Evolutionary conservation across 2,329 filamentous ascomycete genomes (phyloP), one percentile per base, ranked within the genome.

Genomic region (Helotiales sp.): DNA sequence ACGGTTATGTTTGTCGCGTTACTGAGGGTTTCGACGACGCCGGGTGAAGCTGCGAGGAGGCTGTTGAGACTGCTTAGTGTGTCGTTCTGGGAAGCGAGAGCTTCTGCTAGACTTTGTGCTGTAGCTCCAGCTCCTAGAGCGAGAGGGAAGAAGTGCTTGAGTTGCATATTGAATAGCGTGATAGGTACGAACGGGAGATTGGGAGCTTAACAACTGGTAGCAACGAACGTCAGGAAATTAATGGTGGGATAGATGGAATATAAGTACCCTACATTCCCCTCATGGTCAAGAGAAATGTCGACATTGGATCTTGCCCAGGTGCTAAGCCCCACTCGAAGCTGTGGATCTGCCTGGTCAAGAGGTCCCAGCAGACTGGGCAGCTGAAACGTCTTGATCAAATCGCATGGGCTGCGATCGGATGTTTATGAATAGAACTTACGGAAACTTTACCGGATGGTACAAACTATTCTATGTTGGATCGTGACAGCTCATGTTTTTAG

Each of bases 1-100:
- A 73, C 75, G n/a, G 84, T 86, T 59, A 86, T 75, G 66, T 85
- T 82, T 10, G 65, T 63, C 6, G 76, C 71, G 24, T 61, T 66
- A 31, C 64, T 65, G 24, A 84, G 69, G 5, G 70, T 54, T 10
- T 63, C 38, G n/a, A 76, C 57, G 17, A 81, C 63, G 3, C 67
- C 64, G 9, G 76, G 73, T 50, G 72, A 69, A 22, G 64, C 58
- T 13, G 62, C 52, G 29, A 81, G 69, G 54, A 79, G 69, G 64
- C 63, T 24, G 17, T 24, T 61, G 17, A 66, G 47, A 4, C 58
- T 22, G 25, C 59, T 62, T 29, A 66, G 51, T n/a, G 52, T 51
- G 15, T 30, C 46, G 34, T 61, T 64, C 9, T 64, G 50, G 6
- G 57, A 40, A 27, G 58, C 54, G 13, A 66, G 50, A 10, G 56